phyloP scores from a whole-genome alignment of 78 protist species.

The Anaeramoeba ignava region DNA sequence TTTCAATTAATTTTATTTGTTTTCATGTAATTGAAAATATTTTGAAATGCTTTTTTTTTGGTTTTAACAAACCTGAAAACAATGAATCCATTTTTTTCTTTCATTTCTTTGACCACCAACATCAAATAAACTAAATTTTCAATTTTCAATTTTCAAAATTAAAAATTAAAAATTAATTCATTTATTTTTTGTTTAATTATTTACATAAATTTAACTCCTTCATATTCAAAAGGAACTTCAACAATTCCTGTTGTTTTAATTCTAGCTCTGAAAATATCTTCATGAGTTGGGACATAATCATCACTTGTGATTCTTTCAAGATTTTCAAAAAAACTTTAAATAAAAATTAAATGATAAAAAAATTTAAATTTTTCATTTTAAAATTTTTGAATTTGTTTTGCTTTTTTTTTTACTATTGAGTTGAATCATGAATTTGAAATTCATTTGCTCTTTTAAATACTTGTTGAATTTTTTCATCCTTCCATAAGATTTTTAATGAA shows the following conservation, averaged over 20 bases:
- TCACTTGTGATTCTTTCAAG: neutral
- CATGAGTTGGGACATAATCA: neutral
- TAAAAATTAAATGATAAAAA: too few relatives aligned
- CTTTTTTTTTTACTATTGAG: neutral
- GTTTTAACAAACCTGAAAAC: too few relatives aligned
- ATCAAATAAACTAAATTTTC: neutral
- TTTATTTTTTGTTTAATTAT: too few relatives aligned
- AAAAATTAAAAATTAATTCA: too few relatives aligned
- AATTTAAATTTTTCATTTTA: too few relatives aligned
- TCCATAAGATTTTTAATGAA: too few relatives aligned
- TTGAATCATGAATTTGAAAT: neutral
- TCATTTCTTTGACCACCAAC: neutral
- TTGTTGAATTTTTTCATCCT: neutral
- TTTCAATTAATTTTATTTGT: too few relatives aligned
- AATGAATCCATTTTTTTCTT: conserved; percentile 3
- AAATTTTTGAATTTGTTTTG: too few relatives aligned
- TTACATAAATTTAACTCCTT: neutral
- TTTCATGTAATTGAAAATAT: too few relatives aligned
- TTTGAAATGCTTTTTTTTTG: too few relatives aligned
- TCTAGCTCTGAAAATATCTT: neutral
- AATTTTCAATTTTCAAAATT: too few relatives aligned
- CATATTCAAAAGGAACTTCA: neutral
- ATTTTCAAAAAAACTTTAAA: neutral
- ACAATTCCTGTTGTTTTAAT: neutral
- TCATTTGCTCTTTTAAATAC: neutral